Evolutionary conservation across 495 filamentous ascomycete genomes (phyloP), one percentile per base, ranked within the genome.

Genomic region (Penicillium macrosclerotiorum): DNA sequence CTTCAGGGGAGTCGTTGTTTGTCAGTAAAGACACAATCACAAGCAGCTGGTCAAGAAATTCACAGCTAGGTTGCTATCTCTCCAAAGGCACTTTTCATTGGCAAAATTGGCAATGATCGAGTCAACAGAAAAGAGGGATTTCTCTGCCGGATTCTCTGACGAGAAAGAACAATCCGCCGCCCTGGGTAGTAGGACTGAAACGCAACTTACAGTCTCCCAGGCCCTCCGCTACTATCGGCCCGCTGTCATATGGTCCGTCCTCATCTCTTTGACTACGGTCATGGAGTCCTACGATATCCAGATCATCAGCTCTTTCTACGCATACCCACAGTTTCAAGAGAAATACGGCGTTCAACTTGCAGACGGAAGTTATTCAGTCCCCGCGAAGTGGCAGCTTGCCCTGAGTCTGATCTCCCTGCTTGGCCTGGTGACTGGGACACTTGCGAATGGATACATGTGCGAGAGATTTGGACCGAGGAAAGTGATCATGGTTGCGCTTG

Each of bases 301-400:
- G 52, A 58, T 81, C 39, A 65, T 80, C 46, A 71, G 67, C 54
- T 75, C 73, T 38, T 74, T 76, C 37, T 76, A 75, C 49, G 71
- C 54, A 4, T 74, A 73, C 48, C 49, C 49, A 5, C 59, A 67
- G 54, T 90, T 89, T 72, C 85, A 83, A 52, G 62, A 62, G 47
- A 86, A 85, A 51, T 90, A 88, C 58, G 87, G 86, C 23, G 68
- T 78, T 41, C 53, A 68, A 51, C 46, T 75, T 8, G 36, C 69
- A 1, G 62, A 81, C 35, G 83, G 81, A 14, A 54, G 62, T 2
- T 89, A 85, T 61, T 73, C 89, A 52, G 73, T 91, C 5, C 67
- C 85, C n/a, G 84, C 86, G 12, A 59, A 80, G 44, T 91, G 87
- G 87, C 86, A 90, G 67, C 69, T 86, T 8, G 86, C 84, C 42